phyloP scores from a whole-genome alignment of 495 filamentous ascomycete species.

The Polyplosphaeria fusca region DNA sequence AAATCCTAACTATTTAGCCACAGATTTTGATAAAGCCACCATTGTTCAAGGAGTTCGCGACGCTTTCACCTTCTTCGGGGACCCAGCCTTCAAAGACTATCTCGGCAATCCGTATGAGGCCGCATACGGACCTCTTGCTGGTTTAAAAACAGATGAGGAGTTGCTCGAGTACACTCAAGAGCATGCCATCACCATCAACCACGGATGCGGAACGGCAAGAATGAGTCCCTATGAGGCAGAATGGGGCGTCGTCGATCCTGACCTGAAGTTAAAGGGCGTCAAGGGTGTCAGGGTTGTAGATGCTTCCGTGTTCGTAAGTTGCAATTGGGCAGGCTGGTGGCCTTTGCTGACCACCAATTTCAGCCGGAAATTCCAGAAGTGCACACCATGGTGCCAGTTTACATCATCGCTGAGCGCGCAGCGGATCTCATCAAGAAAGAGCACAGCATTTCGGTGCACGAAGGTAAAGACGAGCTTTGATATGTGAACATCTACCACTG shows the following conservation, averaged over 20 bases:
- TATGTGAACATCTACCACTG: too few relatives aligned
- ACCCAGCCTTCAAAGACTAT: not conserved
- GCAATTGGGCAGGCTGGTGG: conserved; percentile 36
- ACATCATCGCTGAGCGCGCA: not conserved
- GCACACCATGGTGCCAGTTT: not conserved
- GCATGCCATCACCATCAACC: conserved; percentile 46
- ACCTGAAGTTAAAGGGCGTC: conserved; percentile 50
- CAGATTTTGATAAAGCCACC: conserved; percentile 26
- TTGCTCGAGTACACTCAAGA: conserved; percentile 40
- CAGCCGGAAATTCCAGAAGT: not conserved
- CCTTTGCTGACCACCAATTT: not conserved
- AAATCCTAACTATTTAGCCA: conserved; percentile 51
- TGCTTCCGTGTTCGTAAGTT: conserved; percentile 53
- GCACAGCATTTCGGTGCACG: too few relatives aligned
- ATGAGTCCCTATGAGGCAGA: conserved; percentile 48
- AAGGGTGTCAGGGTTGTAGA: conserved; percentile 57
- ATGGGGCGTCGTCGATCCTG: conserved; percentile 54
- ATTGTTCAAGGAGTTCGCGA: conserved; percentile 4
- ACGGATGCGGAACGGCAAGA: conserved; percentile 50
- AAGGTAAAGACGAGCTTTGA: too few relatives aligned
- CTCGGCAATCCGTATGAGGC: too few relatives aligned
- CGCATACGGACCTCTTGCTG: not conserved
- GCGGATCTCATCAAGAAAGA: too few relatives aligned
- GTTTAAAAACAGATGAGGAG: conserved; percentile 6
- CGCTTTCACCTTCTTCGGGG: not conserved